phyloP scores from a whole-genome alignment of 2,329 filamentous ascomycete species.

The Alternaria tenuissima region DNA sequence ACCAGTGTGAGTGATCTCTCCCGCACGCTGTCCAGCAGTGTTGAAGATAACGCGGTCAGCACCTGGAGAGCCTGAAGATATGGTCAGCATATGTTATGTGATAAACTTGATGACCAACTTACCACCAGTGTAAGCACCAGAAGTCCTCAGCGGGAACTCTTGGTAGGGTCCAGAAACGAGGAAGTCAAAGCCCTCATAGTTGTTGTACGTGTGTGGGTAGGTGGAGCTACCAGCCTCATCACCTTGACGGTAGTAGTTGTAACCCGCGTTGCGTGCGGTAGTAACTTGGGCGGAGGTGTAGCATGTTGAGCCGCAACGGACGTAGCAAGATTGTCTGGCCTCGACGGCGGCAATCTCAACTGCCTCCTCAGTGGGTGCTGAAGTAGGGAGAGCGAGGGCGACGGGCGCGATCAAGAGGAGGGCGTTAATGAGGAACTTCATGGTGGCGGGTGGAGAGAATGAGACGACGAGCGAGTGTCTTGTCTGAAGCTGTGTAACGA shows the following conservation, averaged over 20 bases:
- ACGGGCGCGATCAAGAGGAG: conserved; percentile 27
- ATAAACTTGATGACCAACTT: conserved; percentile 25
- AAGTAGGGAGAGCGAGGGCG: conserved; percentile 32
- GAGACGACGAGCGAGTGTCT: conserved; percentile 19
- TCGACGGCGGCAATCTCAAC: conserved; percentile 30
- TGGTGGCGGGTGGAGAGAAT: conserved; percentile 8
- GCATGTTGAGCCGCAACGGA: conserved; percentile 63
- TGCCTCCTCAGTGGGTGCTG: conserved; percentile 12
- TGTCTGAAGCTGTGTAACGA: conserved; percentile 10
- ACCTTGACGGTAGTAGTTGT: conserved; percentile 57
- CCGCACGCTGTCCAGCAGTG: conserved; percentile 63
- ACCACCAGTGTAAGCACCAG: conserved; percentile 65
- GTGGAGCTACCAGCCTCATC: conserved; percentile 50
- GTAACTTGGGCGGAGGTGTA: conserved; percentile 62
- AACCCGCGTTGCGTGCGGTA: conserved; percentile 62
- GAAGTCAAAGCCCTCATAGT: conserved; percentile 70
- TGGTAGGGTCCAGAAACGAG: conserved; percentile 65
- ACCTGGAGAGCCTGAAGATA: conserved; percentile 64
- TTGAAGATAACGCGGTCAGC: conserved; percentile 74
- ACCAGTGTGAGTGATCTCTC: conserved; percentile 74
- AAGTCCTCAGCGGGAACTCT: conserved; percentile 67
- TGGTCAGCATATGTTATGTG: not conserved
- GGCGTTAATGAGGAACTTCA: conserved; percentile 32
- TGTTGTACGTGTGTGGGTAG: conserved; percentile 69
- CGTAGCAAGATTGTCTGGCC: conserved; percentile 54